Percentiles rank a stretch among this genome's conserved stretches.
Evolutionary conservation across 2,329 filamentous ascomycete species (phyloP).

Genomic region (Scedosporium dehoogii): DNA sequence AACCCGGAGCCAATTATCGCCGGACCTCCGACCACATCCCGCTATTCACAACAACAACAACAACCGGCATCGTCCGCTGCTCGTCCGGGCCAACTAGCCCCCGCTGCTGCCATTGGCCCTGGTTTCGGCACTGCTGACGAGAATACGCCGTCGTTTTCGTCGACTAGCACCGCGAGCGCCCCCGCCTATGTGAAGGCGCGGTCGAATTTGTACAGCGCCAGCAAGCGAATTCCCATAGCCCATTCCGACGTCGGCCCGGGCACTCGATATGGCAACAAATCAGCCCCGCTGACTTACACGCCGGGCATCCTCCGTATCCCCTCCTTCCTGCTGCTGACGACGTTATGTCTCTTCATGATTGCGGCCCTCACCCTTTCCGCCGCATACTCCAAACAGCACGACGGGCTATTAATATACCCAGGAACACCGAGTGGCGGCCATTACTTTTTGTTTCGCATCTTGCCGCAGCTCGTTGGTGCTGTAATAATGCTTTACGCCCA

Average conservation of each 20-base stretch:
- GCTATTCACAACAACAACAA: background rate
- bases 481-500: constrained; percentile 68
- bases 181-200: background rate
- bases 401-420: constrained; percentile 59
- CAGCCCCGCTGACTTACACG: constrained; percentile 26
- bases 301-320: constrained; percentile 61
- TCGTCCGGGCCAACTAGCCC: background rate
- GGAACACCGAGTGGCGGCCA: constrained; percentile 56
- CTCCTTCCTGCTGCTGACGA: constrained; percentile 50
- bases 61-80: background rate
- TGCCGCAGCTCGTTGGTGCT: constrained; percentile 69
- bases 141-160: background rate
- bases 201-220: constrained; percentile 1
- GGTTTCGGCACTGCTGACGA: background rate
- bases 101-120: background rate
- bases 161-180: background rate
- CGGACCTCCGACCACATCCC: background rate
- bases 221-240: constrained; percentile 23
- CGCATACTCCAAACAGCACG: constrained; percentile 51
- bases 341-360: constrained; percentile 59
- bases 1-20: background rate
- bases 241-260: constrained; percentile 15
- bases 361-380: constrained; percentile 63
- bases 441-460: constrained; percentile 79
- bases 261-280: constrained; percentile 10